Conservation (phyloP, 2,329 filamentous ascomycete species). For the Paecilomyces fulvus region DNA sequence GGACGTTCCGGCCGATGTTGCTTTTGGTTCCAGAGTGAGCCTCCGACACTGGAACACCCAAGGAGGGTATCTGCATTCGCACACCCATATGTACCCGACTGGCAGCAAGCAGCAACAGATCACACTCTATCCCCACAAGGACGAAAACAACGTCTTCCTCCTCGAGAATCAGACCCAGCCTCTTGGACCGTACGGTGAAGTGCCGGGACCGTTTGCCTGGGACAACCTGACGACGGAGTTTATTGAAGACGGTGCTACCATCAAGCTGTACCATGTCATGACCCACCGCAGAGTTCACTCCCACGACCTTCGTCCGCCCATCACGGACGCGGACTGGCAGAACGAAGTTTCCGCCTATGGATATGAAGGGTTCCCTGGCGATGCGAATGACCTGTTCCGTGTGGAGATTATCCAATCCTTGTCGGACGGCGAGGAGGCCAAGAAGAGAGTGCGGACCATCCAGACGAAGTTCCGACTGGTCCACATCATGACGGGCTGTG, state of each 20-base stretch:
- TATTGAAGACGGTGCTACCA: slow-evolving; percentile 69
- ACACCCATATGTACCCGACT: slow-evolving; percentile 92
- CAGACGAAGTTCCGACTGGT: slow-evolving; percentile 94
- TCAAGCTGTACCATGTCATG: slow-evolving; percentile 74
- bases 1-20: slow-evolving; percentile 85
- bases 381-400: slow-evolving; percentile 93
- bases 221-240: slow-evolving; percentile 60
- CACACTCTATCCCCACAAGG: slow-evolving; percentile 96
- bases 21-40: slow-evolving; percentile 74
- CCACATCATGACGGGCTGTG: slow-evolving; percentile 94
- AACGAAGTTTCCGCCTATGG: slow-evolving; percentile 96
- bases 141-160: slow-evolving; percentile 93
- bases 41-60: slow-evolving; percentile 96
- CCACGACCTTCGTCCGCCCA: slow-evolving; percentile 76
- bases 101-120: slow-evolving; percentile 99
- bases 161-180: slow-evolving; percentile 96
- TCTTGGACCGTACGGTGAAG: slow-evolving; percentile 63
- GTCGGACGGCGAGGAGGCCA: slow-evolving; percentile 69
- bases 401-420: slow-evolving; percentile 89
- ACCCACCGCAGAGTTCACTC: slow-evolving; percentile 91
- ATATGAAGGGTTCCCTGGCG: slow-evolving; percentile 91
- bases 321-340: slow-evolving; percentile 87
- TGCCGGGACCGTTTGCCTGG: slow-evolving; percentile 79
- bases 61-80: slow-evolving; percentile 94
- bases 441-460: slow-evolving; percentile 82